Base-by-base conservation (phyloP, 1,139 yeast genomes). In the Kluyveromyces sp. region DNA sequence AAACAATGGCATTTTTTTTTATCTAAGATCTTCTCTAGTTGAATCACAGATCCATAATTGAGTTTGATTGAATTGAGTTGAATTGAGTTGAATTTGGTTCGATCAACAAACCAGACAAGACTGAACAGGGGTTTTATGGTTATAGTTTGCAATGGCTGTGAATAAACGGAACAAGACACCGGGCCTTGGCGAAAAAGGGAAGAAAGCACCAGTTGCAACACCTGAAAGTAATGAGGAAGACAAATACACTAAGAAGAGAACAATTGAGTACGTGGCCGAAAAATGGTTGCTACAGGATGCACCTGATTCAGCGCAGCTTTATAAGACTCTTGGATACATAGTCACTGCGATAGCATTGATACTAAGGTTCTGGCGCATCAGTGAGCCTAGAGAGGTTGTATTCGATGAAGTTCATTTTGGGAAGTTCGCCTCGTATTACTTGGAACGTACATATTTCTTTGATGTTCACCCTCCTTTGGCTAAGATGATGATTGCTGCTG, bases 321-420 rank as follows among this genome's bases (percentile, higher is more conserved):
- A 64, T 44, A 48, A 47, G 10, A 26, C 48, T 6, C 56, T 56
- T 53, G 47, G 50, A 10, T 50, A 51, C 4, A 53, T 73, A 1
- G 73, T 88, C 6, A 86, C 96, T 0, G 56, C 70, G 0, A 54
- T 83, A 38, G 95, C 97, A 0, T 76, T 84, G 46, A 70, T 69
- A 37, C 75, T 88, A 4, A 76, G 99, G 54, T 89, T 90, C 66
- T 77, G 77, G 57, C 72, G 75, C 52, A 75, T 92, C 50, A 74
- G 81, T 60, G 74, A 73, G 51, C 98, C 98, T 2, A 71, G 74
- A 50, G 85, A 85, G 63, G 98, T 94, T 47, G 98, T 94, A 28
- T 94, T 94, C 60, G 99, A 94, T 69, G 99, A 94, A 65, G 98
- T 92, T 32, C 98, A 92, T 67, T 92, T 92, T 61, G 98, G 98